A percentile compares a stretch with the other conserved stretches of the same genome.
Conservation (phyloP, 2,329 filamentous ascomycete species). For the Phialophora chinensis region DNA sequence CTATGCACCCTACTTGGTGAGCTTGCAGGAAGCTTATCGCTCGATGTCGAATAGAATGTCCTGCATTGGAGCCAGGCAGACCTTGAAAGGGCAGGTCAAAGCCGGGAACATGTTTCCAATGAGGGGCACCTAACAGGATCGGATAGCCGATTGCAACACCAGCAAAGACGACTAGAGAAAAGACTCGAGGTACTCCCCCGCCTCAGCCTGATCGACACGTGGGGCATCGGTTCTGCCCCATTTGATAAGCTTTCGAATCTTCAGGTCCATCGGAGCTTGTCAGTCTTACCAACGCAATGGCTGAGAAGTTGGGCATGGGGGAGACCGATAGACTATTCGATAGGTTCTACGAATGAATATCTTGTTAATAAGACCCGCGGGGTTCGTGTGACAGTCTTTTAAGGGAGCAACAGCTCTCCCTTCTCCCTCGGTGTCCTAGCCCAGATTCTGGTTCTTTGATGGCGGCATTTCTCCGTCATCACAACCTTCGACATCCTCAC, state of each 20-base stretch:
- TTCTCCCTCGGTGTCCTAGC: no score
- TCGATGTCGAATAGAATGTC: neutral
- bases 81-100: neutral
- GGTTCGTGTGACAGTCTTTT: no score
- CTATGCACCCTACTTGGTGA: neutral
- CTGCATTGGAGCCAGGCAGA: neutral
- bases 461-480: no score
- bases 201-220: constrained; percentile 12
- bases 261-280: neutral
- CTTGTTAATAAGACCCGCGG: neutral
- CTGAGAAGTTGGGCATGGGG: neutral
- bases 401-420: no score
- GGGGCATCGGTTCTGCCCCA: neutral
- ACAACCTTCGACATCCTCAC: no score
- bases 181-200: neutral
- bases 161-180: neutral
- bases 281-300: neutral
- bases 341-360: neutral
- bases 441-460: no score
- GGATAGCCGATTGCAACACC: neutral
- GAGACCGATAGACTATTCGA: neutral
- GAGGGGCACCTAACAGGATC: neutral
- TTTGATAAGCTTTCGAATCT: constrained; percentile 10
- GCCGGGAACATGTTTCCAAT: neutral
- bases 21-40: constrained; percentile 8